Evolutionary conservation across 2,329 filamentous ascomycete genomes (phyloP).

Genomic region (Grosmannia penicillata): DNA sequence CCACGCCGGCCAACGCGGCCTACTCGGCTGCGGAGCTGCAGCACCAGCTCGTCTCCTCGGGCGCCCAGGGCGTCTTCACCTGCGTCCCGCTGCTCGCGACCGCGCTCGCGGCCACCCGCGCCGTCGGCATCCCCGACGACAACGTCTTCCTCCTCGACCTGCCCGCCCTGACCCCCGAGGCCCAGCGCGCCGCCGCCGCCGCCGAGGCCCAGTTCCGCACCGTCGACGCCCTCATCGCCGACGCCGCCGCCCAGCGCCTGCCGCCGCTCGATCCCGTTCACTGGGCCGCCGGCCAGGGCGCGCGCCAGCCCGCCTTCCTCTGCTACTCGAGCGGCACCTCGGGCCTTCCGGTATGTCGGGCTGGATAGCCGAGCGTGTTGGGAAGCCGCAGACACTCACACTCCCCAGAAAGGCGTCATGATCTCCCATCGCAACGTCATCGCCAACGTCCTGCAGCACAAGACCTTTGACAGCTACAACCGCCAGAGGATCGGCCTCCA

Average conservation of each 20-base stretch:
- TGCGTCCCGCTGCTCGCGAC: slow-evolving; percentile 47
- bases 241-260: slow-evolving; percentile 17
- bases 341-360: slow-evolving; percentile 44
- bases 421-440: slow-evolving; percentile 64
- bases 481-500: slow-evolving; percentile 15
- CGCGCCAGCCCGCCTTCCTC: slow-evolving; percentile 48
- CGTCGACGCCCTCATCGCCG: slow-evolving; percentile 42
- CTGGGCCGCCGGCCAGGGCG: slow-evolving; percentile 40
- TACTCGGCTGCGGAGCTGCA: slow-evolving; percentile 52
- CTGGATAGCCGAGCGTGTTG: too few species aligned
- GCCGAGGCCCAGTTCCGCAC: slow-evolving; percentile 30
- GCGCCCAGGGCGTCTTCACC: slow-evolving; percentile 54
- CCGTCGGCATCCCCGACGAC: slow-evolving; percentile 43
- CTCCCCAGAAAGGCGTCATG: slow-evolving; percentile 56
- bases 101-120: slow-evolving; percentile 46
- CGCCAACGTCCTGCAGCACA: slow-evolving; percentile 52
- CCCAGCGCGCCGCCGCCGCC: slow-evolving; percentile 6
- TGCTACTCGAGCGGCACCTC: slow-evolving; percentile 61
- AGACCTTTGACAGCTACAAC: slow-evolving; percentile 22
- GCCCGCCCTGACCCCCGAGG: slow-evolving; percentile 27
- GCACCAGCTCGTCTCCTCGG: slow-evolving; percentile 50
- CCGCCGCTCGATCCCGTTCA: slow-evolving; percentile 29
- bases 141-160: slow-evolving; percentile 52
- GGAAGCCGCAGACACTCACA: neutral
- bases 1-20: slow-evolving; percentile 54